These are phyloP conservation scores for Skeletonema costatum DNA, from an alignment of 108 stramenopile species.

Conservation along the genomic window DNA sequence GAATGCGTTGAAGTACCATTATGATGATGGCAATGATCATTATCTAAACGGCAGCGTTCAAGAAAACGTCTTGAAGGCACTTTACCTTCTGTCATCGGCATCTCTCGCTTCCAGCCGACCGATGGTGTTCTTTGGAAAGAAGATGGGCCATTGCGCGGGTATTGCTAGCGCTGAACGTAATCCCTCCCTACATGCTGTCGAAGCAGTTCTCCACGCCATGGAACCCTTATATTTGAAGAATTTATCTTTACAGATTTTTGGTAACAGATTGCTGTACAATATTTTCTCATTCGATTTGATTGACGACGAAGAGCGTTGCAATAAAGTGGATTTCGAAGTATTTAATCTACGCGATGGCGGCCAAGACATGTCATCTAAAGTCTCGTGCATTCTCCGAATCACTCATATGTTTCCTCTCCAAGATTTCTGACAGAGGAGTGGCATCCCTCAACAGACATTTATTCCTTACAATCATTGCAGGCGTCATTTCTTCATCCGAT, in stretches of 20 bases:
- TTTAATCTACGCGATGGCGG: constrained; percentile 3
- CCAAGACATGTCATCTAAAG: not conserved
- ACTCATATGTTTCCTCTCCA: constrained; percentile 25
- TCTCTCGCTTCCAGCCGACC: constrained; percentile 9
- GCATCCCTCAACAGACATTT: not conserved
- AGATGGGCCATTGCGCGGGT: constrained; percentile 17
- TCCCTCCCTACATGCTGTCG: constrained; percentile 11
- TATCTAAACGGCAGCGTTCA: constrained; percentile 8
- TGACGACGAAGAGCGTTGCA: not conserved
- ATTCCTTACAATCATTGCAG: constrained; percentile 1
- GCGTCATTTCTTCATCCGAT: constrained; percentile 9
- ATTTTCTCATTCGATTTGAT: constrained; percentile 2
- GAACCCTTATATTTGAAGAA: not conserved
- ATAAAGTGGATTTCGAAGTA: not conserved
- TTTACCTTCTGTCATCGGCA: constrained; percentile 31
- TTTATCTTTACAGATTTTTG: constrained; percentile 12
- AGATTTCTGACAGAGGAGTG: constrained; percentile 12
- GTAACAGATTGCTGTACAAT: constrained; percentile 31
- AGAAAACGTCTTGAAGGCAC: constrained; percentile 25
- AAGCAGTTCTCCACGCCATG: constrained; percentile 23
- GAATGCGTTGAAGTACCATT: constrained; percentile 7
- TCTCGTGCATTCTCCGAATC: constrained; percentile 17
- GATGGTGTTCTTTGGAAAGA: constrained; percentile 12
- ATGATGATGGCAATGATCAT: not conserved
- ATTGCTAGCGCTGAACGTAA: not conserved